A percentile compares a stretch with the other conserved stretches of the same genome.
phyloP scores from a whole-genome alignment of 805 yeast genomes.

The Lipomyces kockii region DNA sequence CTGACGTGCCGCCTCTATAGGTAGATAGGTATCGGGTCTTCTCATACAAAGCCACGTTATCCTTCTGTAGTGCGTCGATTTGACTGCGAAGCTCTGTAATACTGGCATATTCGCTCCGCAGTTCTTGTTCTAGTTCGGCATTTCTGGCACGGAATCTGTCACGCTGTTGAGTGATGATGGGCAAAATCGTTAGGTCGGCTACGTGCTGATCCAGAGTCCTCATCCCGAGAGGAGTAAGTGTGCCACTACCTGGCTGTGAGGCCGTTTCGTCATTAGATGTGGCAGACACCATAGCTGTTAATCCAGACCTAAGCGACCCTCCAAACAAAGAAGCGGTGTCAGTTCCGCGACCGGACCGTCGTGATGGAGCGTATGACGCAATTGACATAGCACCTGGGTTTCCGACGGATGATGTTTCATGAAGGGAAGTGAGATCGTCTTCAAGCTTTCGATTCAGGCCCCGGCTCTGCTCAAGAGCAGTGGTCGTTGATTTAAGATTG shows the following conservation, averaged over 20 bases:
- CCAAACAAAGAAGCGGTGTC: conserved; percentile 33
- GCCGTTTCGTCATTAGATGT: conserved; percentile 6
- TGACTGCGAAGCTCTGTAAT: conserved; percentile 69
- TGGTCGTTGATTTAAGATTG: conserved; percentile 45
- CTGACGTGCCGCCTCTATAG: conserved; percentile 30
- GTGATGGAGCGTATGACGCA: conserved; percentile 30
- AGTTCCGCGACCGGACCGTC: conserved; percentile 29
- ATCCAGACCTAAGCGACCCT: conserved; percentile 31
- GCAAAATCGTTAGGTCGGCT: conserved; percentile 55
- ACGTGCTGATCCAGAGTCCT: conserved; percentile 29
- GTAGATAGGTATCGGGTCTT: conserved; percentile 51
- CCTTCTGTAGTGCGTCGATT: conserved; percentile 65
- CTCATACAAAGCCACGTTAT: conserved; percentile 80
- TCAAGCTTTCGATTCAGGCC: conserved; percentile 68
- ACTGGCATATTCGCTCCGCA: conserved; percentile 59
- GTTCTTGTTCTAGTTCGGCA: conserved; percentile 80
- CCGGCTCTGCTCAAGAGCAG: conserved; percentile 52
- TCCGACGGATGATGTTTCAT: conserved; percentile 47
- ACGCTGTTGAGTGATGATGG: conserved; percentile 91
- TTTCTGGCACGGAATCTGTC: conserved; percentile 88
- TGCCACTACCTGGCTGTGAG: conserved; percentile 15
- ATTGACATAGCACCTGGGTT: conserved; percentile 30
- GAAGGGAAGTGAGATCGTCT: conserved; percentile 67
- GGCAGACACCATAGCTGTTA: conserved; percentile 9
- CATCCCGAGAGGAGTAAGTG: conserved; percentile 12